These are phyloP conservation scores for Thermomucor indicae-seudaticae DNA, from an alignment of 371 early-diverging fungal species.

Conservation along the genomic window DNA sequence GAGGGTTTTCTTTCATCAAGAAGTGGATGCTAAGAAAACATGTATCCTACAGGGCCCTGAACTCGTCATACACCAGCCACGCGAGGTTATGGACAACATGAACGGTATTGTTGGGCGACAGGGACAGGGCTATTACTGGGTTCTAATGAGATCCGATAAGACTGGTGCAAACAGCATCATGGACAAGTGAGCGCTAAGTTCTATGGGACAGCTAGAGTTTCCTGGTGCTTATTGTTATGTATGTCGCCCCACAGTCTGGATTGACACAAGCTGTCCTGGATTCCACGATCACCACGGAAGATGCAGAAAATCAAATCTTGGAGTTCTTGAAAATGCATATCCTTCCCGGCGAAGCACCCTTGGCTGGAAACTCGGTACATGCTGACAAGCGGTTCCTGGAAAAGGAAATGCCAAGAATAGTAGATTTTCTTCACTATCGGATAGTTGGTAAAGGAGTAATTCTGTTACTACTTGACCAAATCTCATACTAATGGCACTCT, in stretches of 20 bases:
- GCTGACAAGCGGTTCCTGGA: slow-evolving; percentile 81
- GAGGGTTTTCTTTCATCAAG: too few relatives aligned
- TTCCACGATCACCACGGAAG: slow-evolving; percentile 59
- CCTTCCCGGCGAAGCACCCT: slow-evolving; percentile 56
- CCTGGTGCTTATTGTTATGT: not conserved
- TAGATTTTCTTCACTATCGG: slow-evolving; percentile 82
- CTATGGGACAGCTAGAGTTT: not conserved
- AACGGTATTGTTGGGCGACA: slow-evolving; percentile 42
- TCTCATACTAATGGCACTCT: not conserved
- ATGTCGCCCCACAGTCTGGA: slow-evolving; percentile 58
- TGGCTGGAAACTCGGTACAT: slow-evolving; percentile 95
- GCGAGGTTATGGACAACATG: slow-evolving; percentile 83
- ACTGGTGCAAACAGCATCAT: slow-evolving; percentile 90
- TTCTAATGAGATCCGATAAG: slow-evolving; percentile 18
- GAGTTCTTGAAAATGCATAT: slow-evolving; percentile 71
- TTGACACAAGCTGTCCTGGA: slow-evolving; percentile 76
- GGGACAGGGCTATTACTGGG: not conserved
- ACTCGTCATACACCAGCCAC: slow-evolving; percentile 77
- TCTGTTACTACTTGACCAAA: not conserved
- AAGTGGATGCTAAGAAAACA: too few relatives aligned
- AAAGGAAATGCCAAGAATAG: slow-evolving; percentile 78
- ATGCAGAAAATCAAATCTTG: slow-evolving; percentile 73
- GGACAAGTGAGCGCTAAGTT: slow-evolving; percentile 46
- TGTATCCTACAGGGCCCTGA: too few relatives aligned
- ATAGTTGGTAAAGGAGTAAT: slow-evolving; percentile 52